Evolutionary conservation across 169 alveolate genomes (phyloP).

Genomic region (Eimeria praecox): DNA sequence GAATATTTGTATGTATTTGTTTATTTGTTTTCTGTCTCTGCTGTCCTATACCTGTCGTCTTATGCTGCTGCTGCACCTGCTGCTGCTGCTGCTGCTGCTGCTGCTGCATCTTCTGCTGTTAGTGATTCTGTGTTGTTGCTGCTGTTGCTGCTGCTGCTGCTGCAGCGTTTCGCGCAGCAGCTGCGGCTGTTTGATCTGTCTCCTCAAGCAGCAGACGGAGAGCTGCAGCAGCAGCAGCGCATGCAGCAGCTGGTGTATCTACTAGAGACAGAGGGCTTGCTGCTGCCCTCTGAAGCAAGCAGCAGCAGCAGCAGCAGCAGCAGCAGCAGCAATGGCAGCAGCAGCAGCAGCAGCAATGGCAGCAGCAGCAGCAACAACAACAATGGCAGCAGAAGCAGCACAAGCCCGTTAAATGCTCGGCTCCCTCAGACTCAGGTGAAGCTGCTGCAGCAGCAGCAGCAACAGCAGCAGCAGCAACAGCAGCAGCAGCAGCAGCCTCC

Average conservation of each 20-base stretch:
- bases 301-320: background rate
- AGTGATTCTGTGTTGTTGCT: too few species aligned
- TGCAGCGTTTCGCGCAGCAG: constrained; percentile 37
- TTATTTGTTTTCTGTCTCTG: too few species aligned
- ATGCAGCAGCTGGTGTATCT: background rate
- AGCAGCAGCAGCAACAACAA: constrained; percentile 11
- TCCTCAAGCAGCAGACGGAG: constrained; percentile 46
- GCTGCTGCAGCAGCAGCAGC: constrained; percentile 7
- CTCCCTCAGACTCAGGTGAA: background rate
- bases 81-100: background rate
- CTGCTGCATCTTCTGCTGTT: too few species aligned
- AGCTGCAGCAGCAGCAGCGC: constrained; percentile 43
- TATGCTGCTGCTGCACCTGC: constrained; percentile 8
- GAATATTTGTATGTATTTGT: background rate
- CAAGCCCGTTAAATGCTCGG: background rate
- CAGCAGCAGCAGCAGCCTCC: constrained; percentile 20
- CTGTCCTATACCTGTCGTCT: too few species aligned
- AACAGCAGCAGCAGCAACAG: background rate
- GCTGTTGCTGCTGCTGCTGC: background rate
- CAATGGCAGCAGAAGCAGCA: background rate
- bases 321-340: background rate
- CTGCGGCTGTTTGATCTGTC: background rate
- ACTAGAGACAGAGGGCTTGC: background rate
- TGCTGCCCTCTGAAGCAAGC: background rate
- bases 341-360: constrained; percentile 22